Evolutionary conservation across 129 eudicot genomes (phyloP), one percentile per base, ranked within the genome.

Genomic region (Pseudognaphalium luteoalbum): DNA sequence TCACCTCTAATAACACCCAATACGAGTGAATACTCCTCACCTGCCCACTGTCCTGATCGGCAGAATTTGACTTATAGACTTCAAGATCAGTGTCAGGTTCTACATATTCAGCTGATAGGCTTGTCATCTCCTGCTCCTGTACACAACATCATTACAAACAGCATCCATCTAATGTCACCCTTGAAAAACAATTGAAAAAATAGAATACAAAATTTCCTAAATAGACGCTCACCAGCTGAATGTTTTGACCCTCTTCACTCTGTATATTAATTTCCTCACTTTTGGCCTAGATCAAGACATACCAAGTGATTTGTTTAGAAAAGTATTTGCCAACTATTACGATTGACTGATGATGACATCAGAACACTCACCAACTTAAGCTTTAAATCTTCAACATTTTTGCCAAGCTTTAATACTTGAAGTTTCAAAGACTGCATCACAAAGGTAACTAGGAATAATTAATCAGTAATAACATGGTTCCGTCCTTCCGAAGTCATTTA

Each of bases 371-470:
- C 98, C 96, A 94, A 68, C 76, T 83, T 84, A 34, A 81, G 81
- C 86, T 87, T 78, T 84, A 94, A 80, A 1, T 82, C 90, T 21
- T 91, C 97, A 29, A 91, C 85, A 56, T 87, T 84, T 81, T 71
- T 80, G 74, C 77, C 78, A 71, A 91, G 97, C 89, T 90, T 88
- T 79, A 94, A 81, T 67, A 94, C 96, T 57, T 91, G 88, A 71
- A 94, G 88, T 81, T 91, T 94, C 86, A 94, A 82, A 35, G 98
- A 94, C 98, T 93, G 97, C 91, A 83, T 67, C 74, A 83, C 21
- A 71, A 34, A 78, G 52, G 73, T 73, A 76, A 77, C 63, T 63
- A 37, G 22, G 50, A 64, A 65, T 61, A 10, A 75, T 28, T 25
- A 20, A 75, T 62, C 16, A 29, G 21, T 30, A 33, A 25, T 37